These are phyloP conservation scores for Phytophthora palmivora DNA, from an alignment of 352 stramenopile species.

Conservation along the genomic window DNA sequence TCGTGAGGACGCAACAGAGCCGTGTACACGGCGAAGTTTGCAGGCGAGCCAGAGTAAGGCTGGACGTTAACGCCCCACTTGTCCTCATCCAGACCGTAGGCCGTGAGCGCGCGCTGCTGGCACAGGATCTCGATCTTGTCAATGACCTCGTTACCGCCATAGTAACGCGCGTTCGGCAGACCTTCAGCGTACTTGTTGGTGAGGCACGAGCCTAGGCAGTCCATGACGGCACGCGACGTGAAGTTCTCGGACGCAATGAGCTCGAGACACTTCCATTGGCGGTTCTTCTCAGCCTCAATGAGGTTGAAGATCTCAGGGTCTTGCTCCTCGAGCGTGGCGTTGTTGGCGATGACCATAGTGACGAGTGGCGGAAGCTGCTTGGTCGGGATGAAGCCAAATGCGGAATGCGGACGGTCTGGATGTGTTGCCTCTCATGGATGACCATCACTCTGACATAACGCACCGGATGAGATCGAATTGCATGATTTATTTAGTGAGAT, in stretches of 20 bases:
- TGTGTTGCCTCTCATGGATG: background rate
- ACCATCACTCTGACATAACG: conserved; percentile 39
- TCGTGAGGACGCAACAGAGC: conserved; percentile 97
- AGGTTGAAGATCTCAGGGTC: conserved; percentile 98
- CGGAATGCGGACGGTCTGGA: conserved; percentile 34
- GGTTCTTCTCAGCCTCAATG: conserved; percentile 98
- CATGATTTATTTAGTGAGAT: conserved; percentile 15
- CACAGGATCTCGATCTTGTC: conserved; percentile 97
- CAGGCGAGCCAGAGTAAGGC: conserved; percentile 96
- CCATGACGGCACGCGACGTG: conserved; percentile 98
- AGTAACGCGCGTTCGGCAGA: conserved; percentile 96
- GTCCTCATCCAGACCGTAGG: conserved; percentile 92
- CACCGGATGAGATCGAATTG: conserved; percentile 14
- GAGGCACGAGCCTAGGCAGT: conserved; percentile 97
- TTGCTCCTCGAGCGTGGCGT: conserved; percentile 91
- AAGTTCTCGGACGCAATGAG: conserved; percentile 99
- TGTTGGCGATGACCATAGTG: conserved; percentile 72
- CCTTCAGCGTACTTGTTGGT: conserved; percentile 99
- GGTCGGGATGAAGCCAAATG: conserved; percentile 33
- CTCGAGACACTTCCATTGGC: conserved; percentile 97
- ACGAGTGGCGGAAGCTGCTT: conserved; percentile 16
- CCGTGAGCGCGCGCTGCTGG: conserved; percentile 93
- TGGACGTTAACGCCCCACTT: conserved; percentile 99
- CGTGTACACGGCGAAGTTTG: conserved; percentile 99
- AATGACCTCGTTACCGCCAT: conserved; percentile 98